Evolutionary conservation across 805 yeast species (phyloP), one percentile per base, ranked within the genome.

Genomic region (Suhomyces vadensis): DNA sequence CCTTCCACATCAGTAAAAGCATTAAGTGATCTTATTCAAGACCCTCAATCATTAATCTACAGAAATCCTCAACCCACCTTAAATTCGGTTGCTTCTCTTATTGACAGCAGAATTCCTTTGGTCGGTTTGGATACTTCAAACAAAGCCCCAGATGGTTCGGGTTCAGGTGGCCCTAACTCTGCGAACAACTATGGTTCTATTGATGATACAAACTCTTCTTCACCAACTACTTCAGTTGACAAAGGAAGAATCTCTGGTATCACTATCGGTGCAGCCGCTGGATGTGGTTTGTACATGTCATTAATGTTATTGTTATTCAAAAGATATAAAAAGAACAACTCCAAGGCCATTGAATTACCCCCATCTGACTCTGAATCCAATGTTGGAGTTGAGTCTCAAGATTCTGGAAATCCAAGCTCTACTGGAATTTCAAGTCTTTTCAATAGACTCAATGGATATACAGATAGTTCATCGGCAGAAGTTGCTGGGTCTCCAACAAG

Each of bases 251-350:
- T 87, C 19, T 83, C 86, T 20, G 96, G 95, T 27, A 78, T 90
- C 42, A 83, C 92, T 10, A 75, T 88, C 31, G 97, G 97, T 37
- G 82, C 95, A 5, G 82, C 87, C 23, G 81, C 79, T 10, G 97
- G 97, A 43, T 83, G 87, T 37, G 69, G 78, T 6, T 67, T 79
- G 7, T 86, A 87, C 60, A 77, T 87, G 57, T 71, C 79, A 0
- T 65, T 79, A 16, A 75, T 89, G 72, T 69, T 81, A 43, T 57
- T 82, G 31, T 68, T 79, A 50, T 77, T 78, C 58, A 74, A 77
- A 58, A 67, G 70, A 51, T 79, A 71, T 64, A 75, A 74, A 52
- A 60, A 64, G 50, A 73, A 71, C 51, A 73, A 71, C 50, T 35
- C 45, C 6, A 66, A 65, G 38, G 54, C 57, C 9, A 53, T 71